These are phyloP conservation scores for Suhomyces kilbournensis DNA, from an alignment of 805 yeast genomes.

Conservation along the genomic window DNA sequence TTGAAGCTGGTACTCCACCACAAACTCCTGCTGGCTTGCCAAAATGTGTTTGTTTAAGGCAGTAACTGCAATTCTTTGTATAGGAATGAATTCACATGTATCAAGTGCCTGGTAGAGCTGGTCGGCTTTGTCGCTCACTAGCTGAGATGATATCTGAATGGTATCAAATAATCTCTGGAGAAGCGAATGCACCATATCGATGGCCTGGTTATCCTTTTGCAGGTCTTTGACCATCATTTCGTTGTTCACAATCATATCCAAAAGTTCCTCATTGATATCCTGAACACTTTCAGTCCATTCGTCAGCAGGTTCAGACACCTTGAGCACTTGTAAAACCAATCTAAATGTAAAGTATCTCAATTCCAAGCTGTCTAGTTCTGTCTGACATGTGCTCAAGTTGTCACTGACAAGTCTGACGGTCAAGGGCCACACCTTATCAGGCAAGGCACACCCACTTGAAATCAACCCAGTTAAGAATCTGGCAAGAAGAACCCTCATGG, in stretches of 20 bases:
- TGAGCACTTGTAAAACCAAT: conserved; percentile 23
- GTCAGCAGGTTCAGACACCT: conserved; percentile 27
- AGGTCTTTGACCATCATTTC: conserved; percentile 15
- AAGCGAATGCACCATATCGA: conserved; percentile 32
- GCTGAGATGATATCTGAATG: conserved; percentile 22
- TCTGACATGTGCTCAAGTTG: conserved; percentile 40
- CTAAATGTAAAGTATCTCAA: conserved; percentile 48
- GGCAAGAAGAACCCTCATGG: conserved; percentile 50
- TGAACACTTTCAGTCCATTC: conserved; percentile 30
- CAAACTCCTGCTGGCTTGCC: conserved; percentile 53
- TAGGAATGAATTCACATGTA: conserved; percentile 13
- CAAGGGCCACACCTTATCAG: conserved; percentile 36
- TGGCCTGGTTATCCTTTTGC: conserved; percentile 29
- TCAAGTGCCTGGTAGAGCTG: conserved; percentile 33
- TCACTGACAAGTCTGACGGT: conserved; percentile 41
- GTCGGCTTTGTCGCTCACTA: conserved; percentile 28
- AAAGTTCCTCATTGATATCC: conserved; percentile 40
- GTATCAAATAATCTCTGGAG: conserved; percentile 27
- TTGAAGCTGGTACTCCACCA: conserved; percentile 58
- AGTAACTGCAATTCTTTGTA: conserved; percentile 44
- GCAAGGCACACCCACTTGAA: conserved; percentile 10
- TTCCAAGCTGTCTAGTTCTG: conserved; percentile 39
- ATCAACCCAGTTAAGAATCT: conserved; percentile 38
- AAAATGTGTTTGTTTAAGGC: conserved; percentile 42
- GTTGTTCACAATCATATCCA: conserved; percentile 40